Evolutionary conservation across 139 green algal species (phyloP).

Genomic region (Asterochloris erici): DNA sequence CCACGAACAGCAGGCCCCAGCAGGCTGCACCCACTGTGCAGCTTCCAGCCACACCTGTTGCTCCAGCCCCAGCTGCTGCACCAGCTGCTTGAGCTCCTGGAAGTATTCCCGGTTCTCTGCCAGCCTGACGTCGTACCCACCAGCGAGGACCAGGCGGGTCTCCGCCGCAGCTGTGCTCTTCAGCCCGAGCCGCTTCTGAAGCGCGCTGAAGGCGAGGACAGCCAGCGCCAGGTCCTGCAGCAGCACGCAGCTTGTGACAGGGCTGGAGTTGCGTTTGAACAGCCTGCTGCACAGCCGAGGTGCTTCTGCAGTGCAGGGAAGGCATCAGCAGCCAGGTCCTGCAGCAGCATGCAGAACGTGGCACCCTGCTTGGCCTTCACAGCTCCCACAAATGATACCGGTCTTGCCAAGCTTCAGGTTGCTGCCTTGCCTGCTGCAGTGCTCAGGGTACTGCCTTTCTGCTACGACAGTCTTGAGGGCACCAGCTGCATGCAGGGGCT

Average conservation of each 20-base stretch:
- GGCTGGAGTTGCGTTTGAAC: background rate
- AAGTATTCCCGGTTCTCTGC: constrained; percentile 87
- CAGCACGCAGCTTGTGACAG: too few relatives aligned
- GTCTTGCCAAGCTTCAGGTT: background rate
- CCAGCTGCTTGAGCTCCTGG: constrained; percentile 63
- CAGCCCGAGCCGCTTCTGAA: constrained; percentile 29
- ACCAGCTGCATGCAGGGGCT: background rate
- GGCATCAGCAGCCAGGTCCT: background rate
- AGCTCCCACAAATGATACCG: too few relatives aligned
- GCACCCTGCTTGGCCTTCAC: background rate
- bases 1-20: too few relatives aligned
- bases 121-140: constrained; percentile 88
- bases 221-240: constrained; percentile 75
- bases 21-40: too few relatives aligned
- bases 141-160: constrained; percentile 61
- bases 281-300: background rate
- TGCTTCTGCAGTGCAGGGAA: too few relatives aligned
- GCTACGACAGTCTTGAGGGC: background rate
- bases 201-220: constrained; percentile 62
- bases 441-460: too few relatives aligned
- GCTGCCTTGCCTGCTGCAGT: too few relatives aligned
- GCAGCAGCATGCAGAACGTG: background rate
- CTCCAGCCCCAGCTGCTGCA: constrained; percentile 44
- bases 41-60: constrained; percentile 62
- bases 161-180: background rate